These are phyloP conservation scores for Penicillium psychrosexuale DNA, from an alignment of 2,329 filamentous ascomycete genomes.

Conservation along the genomic window DNA sequence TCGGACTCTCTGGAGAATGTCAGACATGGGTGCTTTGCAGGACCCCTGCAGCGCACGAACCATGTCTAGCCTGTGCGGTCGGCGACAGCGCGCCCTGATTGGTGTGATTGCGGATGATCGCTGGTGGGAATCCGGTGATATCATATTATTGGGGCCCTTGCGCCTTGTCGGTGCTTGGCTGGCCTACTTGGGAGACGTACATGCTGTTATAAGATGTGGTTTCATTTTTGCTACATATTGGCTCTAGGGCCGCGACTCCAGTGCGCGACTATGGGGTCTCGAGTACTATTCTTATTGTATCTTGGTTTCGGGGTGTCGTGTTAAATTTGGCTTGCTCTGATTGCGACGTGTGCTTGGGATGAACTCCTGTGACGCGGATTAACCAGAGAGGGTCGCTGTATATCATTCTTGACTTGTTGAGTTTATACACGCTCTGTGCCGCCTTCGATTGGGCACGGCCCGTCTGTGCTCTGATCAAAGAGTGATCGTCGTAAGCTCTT, in stretches of 20 bases:
- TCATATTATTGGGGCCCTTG: conserved; percentile 11
- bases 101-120: background rate
- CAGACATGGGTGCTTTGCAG: conserved; percentile 9
- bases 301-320: background rate
- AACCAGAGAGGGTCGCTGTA: background rate
- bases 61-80: background rate
- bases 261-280: background rate
- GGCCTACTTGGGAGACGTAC: background rate
- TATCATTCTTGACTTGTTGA: background rate
- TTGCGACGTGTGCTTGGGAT: background rate
- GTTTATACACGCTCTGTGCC: background rate
- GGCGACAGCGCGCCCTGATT: background rate
- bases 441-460: background rate
- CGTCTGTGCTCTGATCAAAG: background rate
- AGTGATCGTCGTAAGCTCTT: background rate
- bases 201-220: conserved; percentile 4
- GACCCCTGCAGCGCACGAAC: conserved; percentile 6
- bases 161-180: background rate
- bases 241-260: background rate
- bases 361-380: background rate
- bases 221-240: conserved; percentile 4
- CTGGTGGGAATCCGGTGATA: background rate
- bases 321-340: background rate
- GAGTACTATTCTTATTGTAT: background rate
- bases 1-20: conserved; percentile 8